phyloP scores from a whole-genome alignment of 805 yeast genomes.

The Deakozyma indianensis region DNA sequence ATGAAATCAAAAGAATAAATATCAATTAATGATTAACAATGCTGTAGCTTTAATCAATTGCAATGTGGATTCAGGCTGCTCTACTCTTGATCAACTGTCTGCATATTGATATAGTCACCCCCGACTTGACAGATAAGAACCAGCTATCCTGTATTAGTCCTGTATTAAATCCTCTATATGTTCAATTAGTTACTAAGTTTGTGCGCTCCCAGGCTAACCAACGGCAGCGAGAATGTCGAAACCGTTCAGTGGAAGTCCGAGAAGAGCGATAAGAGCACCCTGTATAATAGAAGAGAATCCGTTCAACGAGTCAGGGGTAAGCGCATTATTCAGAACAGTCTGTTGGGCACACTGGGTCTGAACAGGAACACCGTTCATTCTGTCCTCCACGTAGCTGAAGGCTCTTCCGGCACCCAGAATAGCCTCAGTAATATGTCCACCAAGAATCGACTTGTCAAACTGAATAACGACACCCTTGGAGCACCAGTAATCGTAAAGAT shows the following conservation, averaged over 20 bases:
- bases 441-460: slow-evolving; percentile 3
- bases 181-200: no score
- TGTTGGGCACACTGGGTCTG: not conserved
- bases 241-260: not conserved
- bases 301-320: not conserved
- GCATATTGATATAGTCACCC: no score
- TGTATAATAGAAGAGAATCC: not conserved
- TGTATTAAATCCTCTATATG: no score
- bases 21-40: no score
- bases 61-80: no score
- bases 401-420: slow-evolving; percentile 6
- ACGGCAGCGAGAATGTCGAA: not conserved
- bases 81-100: no score
- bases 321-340: not conserved
- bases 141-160: no score
- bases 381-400: slow-evolving; percentile 4
- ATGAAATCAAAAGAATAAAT: no score
- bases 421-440: slow-evolving; percentile 4
- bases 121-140: no score
- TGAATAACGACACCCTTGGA: slow-evolving; percentile 5
- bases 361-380: not conserved
- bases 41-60: no score
- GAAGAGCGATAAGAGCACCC: not conserved
- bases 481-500: slow-evolving; percentile 2
- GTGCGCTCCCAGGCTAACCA: no score